Evolutionary conservation across 2,329 filamentous ascomycete species (phyloP).

Genomic region (Hortaea werneckii): DNA sequence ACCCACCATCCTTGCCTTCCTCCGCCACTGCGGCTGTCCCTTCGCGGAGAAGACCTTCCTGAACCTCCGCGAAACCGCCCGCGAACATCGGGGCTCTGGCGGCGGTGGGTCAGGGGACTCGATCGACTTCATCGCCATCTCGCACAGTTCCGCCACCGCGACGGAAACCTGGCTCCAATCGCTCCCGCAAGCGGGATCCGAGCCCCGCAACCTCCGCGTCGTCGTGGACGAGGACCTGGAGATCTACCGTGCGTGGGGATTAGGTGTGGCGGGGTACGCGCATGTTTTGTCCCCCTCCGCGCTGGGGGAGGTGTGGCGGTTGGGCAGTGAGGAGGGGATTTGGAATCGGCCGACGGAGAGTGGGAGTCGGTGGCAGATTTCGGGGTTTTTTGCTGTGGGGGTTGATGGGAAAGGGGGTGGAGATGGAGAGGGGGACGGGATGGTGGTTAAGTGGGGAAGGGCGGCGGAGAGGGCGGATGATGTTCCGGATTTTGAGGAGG

Average conservation of each 20-base stretch:
- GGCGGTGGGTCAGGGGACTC: too few species aligned
- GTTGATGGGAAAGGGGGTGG: too few species aligned
- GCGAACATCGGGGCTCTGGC: slow-evolving; percentile 36
- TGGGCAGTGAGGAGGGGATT: slow-evolving; percentile 54
- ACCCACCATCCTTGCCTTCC: slow-evolving; percentile 56
- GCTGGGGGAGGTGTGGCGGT: slow-evolving; percentile 47
- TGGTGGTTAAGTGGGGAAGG: slow-evolving; percentile 44
- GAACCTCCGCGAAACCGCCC: slow-evolving; percentile 43
- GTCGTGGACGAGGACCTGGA: slow-evolving; percentile 51
- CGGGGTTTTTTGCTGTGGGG: slow-evolving; percentile 55
- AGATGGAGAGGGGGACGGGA: slow-evolving; percentile 43
- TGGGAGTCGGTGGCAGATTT: slow-evolving; percentile 58
- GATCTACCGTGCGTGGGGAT: slow-evolving; percentile 55
- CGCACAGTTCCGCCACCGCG: slow-evolving; percentile 45
- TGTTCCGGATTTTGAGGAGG: slow-evolving; percentile 25
- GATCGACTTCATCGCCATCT: slow-evolving; percentile 53
- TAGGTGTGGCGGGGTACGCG: slow-evolving; percentile 51
- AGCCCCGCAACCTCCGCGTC: slow-evolving; percentile 48
- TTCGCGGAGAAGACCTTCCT: slow-evolving; percentile 46
- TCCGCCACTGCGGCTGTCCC: slow-evolving; percentile 65
- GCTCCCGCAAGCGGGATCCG: slow-evolving; percentile 34
- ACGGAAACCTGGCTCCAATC: slow-evolving; percentile 49
- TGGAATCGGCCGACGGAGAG: slow-evolving; percentile 56
- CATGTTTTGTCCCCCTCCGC: slow-evolving; percentile 51
- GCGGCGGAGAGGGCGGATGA: slow-evolving; percentile 43